phyloP scores from a whole-genome alignment of 148 eudicot genomes.

The Rhododendron vialii region DNA sequence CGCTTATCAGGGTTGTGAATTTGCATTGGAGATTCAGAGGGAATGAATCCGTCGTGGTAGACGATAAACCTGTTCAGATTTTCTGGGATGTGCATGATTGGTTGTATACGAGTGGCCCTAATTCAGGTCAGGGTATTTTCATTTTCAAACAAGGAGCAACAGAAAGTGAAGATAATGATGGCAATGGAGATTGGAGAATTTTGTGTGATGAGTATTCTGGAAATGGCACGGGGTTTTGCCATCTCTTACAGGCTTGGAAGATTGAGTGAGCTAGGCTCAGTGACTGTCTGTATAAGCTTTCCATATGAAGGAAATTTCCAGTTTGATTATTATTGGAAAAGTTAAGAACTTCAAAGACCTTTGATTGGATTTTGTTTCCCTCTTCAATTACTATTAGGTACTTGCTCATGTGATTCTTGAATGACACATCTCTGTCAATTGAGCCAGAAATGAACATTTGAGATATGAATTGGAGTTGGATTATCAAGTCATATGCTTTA shows the following conservation, averaged over 20 bases:
- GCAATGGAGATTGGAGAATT: background rate
- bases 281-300: background rate
- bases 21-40: conserved; percentile 13
- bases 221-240: background rate
- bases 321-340: background rate
- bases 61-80: background rate
- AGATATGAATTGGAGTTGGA: background rate
- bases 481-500: background rate
- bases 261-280: background rate
- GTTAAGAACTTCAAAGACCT: background rate
- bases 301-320: background rate
- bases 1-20: background rate
- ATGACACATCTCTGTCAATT: background rate
- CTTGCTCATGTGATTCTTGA: background rate
- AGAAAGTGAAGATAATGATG: background rate
- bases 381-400: background rate
- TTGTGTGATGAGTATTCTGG: background rate
- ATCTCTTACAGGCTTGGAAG: conserved; percentile 10
- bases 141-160: background rate
- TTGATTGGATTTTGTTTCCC: background rate
- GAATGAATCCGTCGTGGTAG: conserved; percentile 5
- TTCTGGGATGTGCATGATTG: conserved; percentile 12
- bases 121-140: conserved; percentile 12
- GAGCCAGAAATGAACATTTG: background rate
- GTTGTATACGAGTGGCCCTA: background rate